Evolutionary conservation across 2,329 filamentous ascomycete genomes (phyloP), one percentile per base, ranked within the genome.

Genomic region (Talaromyces sp.): DNA sequence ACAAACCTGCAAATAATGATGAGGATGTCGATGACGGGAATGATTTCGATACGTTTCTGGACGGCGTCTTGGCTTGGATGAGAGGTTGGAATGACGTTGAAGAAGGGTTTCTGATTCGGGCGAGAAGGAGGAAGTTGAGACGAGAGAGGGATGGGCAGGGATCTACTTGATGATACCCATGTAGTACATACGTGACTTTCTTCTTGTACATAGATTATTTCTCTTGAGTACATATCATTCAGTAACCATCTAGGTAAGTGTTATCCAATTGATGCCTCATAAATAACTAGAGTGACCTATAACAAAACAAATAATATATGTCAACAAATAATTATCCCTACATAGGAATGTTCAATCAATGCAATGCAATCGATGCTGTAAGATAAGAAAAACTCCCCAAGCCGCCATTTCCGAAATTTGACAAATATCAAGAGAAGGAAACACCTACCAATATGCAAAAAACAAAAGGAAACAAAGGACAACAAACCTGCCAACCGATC

Each of bases 111-210:
- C 58, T 60, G 33, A 61, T 63, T 28, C 60, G 85, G 79, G 63
- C 84, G 83, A 77, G 85, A 41, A 81, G 83, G 58, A 82, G 89
- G 61, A 81, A 83, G 66, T 77, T 86, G 61, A 83, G 65, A 57
- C 66, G 68, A 55, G 65, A 70, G 31, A 62, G 56, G 46, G 67
- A 64, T 15, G 43, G n/a, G 5, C 15, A 17, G 22, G 13, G 25
- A 22, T 46, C 41, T 46, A 17, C 25, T 35, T 13, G 28, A 33
- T 21, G 19, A 53, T 25, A 35, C 19, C 33, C 35, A 45, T 1
- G 10, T 51, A 39, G 11, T n/a, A n/a, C n/a, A n/a, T n/a, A n/a
- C n/a, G n/a, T 19, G 28, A 17, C 11, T 45, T 25, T 33, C 17
- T 48, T 48, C 45, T 35, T 48, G 45, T 48, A 48, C 45, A 48